Evolutionary conservation across 169 alveolate genomes (phyloP), one percentile per base, ranked within the genome.

Genomic region (Amoebophrya sp.): DNA sequence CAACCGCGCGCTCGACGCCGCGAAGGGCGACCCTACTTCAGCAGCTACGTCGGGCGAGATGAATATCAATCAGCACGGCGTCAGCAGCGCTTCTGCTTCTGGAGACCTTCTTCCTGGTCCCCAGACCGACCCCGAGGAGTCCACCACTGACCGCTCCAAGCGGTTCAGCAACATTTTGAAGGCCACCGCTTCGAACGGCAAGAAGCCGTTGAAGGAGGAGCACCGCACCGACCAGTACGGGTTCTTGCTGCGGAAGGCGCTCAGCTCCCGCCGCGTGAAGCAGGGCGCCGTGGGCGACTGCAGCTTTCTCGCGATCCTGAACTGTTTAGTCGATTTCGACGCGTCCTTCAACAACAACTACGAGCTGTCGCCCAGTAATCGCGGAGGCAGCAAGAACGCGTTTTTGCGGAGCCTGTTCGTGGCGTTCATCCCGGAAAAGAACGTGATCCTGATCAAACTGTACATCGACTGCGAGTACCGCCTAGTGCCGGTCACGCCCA

Each of bases 391-490:
- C 78, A 1, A 10, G 34, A 58, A 58, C 34, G 78, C 78, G 38
- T 58, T 58, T 58, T 29, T 58, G 38, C 78, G 78, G 78, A 23
- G 38, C 78, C 78, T 58, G 26, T 58, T 58, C 78, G 78, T 58
- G 38, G 78, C 78, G 4, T 58, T 58, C 78, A 58, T 58, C 78
- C 78, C 78, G 38, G 78, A 58, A 16, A 58, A 58, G 78, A 58
- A 58, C 34, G 78, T 58, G 34, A 58, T 58, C 78, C 78, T 58
- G 38, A 16, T 58, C 78, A 58, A 58, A 16, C 78, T 58, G 34
- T 58, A 58, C 78, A n/a, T 58, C 26, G 78, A 58, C 78, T 58
- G 78, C 78, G 78, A 58, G 78, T 58, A 58, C 78, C 78, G 78
- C 39, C 23, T 58, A 58, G 78, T 58, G 78, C 78, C 78, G 78